A percentile compares a stretch with the other conserved stretches of the same genome.
Evolutionary conservation across 805 yeast species (phyloP).

Genomic region (Debaryomyces hansenii): DNA sequence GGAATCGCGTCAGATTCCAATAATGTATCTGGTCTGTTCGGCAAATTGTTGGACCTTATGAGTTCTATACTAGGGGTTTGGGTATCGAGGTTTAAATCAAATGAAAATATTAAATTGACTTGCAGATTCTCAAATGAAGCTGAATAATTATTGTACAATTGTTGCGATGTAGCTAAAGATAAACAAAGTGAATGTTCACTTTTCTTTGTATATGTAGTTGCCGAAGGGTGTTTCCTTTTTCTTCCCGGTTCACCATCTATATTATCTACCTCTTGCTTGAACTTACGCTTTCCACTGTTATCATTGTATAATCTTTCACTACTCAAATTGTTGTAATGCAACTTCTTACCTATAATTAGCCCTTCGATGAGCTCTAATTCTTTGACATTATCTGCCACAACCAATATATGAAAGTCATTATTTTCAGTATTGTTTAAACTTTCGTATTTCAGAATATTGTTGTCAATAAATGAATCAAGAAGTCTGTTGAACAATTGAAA

Average conservation of each 20-base stretch:
- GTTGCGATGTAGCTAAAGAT: conserved; percentile 31
- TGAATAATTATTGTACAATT: conserved; percentile 32
- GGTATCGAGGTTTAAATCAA: conserved; percentile 33
- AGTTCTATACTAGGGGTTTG: conserved; percentile 37
- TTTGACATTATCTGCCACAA: conserved; percentile 62
- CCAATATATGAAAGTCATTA: conserved; percentile 27
- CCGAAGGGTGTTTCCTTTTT: background rate
- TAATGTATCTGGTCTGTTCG: conserved; percentile 1
- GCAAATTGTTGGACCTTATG: conserved; percentile 17
- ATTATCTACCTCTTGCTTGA: conserved; percentile 6
- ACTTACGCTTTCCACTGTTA: conserved; percentile 19
- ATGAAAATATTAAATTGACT: conserved; percentile 35
- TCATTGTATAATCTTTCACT: conserved; percentile 59
- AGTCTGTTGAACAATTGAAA: conserved; percentile 54
- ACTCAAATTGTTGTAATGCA: conserved; percentile 66
- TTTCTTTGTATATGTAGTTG: conserved; percentile 7
- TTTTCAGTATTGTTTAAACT: background rate
- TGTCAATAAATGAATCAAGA: conserved; percentile 34
- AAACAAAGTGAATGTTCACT: conserved; percentile 14
- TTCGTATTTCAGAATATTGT: conserved; percentile 9
- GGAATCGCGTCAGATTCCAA: background rate
- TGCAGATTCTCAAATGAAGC: conserved; percentile 15
- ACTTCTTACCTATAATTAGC: conserved; percentile 65
- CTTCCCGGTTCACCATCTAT: background rate
- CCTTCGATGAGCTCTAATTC: conserved; percentile 82